Conservation (phyloP, 1,284 basidiomycete species). For the Sporisorium graminicola region DNA sequence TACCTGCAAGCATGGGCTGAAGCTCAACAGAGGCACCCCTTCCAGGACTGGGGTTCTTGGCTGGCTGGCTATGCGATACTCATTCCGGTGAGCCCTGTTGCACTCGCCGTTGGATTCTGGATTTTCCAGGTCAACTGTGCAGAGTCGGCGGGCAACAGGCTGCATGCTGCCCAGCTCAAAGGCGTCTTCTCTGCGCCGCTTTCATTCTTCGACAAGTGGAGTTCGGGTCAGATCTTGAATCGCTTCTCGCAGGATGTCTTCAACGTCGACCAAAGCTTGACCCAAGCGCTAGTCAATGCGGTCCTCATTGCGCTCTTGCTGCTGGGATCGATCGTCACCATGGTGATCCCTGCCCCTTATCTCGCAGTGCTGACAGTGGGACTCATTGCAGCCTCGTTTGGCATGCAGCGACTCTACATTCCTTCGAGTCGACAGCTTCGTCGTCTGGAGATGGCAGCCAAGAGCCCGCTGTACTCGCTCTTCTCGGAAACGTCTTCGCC, state of each 20-base stretch:
- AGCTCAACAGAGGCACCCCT: slow-evolving; percentile 29
- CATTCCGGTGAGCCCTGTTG: slow-evolving; percentile 11
- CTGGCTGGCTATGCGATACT: slow-evolving; percentile 21
- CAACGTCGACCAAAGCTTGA: slow-evolving; percentile 45
- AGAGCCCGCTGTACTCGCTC: slow-evolving; percentile 52
- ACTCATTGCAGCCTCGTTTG: slow-evolving; percentile 20
- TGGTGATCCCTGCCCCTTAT: slow-evolving; percentile 54
- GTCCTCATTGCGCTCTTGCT: slow-evolving; percentile 10
- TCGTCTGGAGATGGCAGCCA: slow-evolving; percentile 53
- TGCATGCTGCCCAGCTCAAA: slow-evolving; percentile 39
- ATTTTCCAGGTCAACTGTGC: slow-evolving; percentile 8
- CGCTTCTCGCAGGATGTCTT: slow-evolving; percentile 61
- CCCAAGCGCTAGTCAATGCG: slow-evolving; percentile 28
- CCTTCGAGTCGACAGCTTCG: slow-evolving; percentile 56
- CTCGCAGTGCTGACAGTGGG: slow-evolving; percentile 24
- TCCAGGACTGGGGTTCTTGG: slow-evolving; percentile 27
- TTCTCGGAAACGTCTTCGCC: slow-evolving; percentile 52
- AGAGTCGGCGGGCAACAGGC: slow-evolving; percentile 28
- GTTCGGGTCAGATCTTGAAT: slow-evolving; percentile 53
- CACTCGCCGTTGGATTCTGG: slow-evolving; percentile 26
- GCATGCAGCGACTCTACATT: slow-evolving; percentile 50
- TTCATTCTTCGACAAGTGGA: slow-evolving; percentile 49
- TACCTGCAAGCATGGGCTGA: slow-evolving; percentile 46
- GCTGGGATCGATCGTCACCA: slow-evolving; percentile 25
- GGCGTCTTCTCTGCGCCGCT: slow-evolving; percentile 46